Evolutionary conservation across 495 filamentous ascomycete species (phyloP), one percentile per base, ranked within the genome.

Genomic region (Lophiotrema nucula): DNA sequence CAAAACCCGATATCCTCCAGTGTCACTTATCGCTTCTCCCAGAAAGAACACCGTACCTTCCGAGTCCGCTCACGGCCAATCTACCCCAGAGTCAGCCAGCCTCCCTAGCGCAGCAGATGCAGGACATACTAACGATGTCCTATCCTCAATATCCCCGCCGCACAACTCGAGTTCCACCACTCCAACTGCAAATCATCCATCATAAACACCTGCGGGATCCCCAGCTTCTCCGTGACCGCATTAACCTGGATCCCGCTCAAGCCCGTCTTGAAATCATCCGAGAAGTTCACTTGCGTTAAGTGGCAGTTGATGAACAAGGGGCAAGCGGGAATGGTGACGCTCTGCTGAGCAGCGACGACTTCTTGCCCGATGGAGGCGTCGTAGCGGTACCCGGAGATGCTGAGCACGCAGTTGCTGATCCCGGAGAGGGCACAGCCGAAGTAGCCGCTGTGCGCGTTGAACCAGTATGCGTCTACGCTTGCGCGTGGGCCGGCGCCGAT

Each of bases 81-180:
- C n/a, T n/a, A n/a, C n/a, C n/a, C n/a, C n/a, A n/a, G n/a, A n/a
- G n/a, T n/a, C n/a, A n/a, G n/a, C n/a, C n/a, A n/a, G n/a, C n/a
- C n/a, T n/a, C n/a, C n/a, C n/a, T n/a, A n/a, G n/a, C n/a, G n/a
- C n/a, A n/a, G n/a, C n/a, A n/a, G n/a, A n/a, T 41, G 50, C n/a
- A n/a, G 27, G 28, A 35, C 18, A 18, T 59, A 60, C 60, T 67
- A 64, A 53, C 64, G 60, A 53, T 51, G 51, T 2, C 57, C 57
- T n/a, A 56, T 58, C n/a, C 66, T 23, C 18, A 67, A 46, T 26
- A 73, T 62, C 3, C 66, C 71, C 42, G 76, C 74, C 19, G 58
- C 63, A 58, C 76, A 79, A 22, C 63, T 76, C 33, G 75, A 74
- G 61, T 79, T 74, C 8, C 52, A 69, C 76, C 76, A 79, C 10